Evolutionary conservation across 768 basidiomycete genomes (phyloP), one percentile per base, ranked within the genome.

Genomic region (Pleurotus tuoliensis): DNA sequence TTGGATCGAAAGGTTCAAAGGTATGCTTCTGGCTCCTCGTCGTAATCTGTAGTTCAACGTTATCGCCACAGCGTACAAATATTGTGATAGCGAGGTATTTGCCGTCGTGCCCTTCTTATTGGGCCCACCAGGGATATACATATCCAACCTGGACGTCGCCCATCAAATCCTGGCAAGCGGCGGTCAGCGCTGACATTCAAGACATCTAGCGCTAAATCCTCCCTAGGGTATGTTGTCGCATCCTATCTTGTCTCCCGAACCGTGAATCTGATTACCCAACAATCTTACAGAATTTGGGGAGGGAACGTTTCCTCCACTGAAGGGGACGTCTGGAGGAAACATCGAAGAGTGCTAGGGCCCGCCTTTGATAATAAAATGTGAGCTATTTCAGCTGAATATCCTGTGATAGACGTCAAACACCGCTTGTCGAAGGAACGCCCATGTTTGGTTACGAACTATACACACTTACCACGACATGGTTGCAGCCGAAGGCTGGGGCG

Each of bases 61-160:
- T 41, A 12, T 15, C 30, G 16, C 46, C 38, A 37, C 44, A 77
- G 74, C 74, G 4, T 77, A 77, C 58, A 67, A 68, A 44, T 58
- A 56, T 3, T 74, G 64, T 49, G 62, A 65, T n/a, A 70, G 56
- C 37, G 78, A 81, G 41, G 76, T 63, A 27, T 64, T 79, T 6
- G 74, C 77, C 2, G 56, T 78, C 6, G 70, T 78, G 1, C 69
- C 77, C 0, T 75, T 73, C 47, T 16, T 81, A 0, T 56, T 61
- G 0, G 79, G 79, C 0, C 54, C 57, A 3, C 67, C 77, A 1
- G 63, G 62, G 0, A 64, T 80, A 20, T 77, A 73, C 59, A 77
- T 76, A 2, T 69, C 74, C 13, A 81, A 79, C 55, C 57, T 82
- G 18, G 77, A 81, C 41, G 73, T 81, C 5, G 73, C 71, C 9